Percentiles rank a stretch among this genome's conserved stretches.
Evolutionary conservation across 2,329 filamentous ascomycete species (phyloP).

Genomic region (Claviceps paspali): DNA sequence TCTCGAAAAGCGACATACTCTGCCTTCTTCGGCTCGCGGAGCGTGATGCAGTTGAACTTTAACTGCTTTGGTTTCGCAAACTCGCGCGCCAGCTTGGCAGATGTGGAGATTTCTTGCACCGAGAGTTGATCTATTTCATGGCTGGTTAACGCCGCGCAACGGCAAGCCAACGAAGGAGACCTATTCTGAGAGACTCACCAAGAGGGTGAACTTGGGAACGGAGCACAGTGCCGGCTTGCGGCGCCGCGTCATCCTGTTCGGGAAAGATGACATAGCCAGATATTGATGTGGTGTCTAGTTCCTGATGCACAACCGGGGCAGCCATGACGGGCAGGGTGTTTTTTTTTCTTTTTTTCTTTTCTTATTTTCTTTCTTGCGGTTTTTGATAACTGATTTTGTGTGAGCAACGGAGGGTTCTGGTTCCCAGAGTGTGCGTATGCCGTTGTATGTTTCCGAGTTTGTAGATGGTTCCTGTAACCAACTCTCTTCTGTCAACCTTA

Average conservation of each 20-base stretch:
- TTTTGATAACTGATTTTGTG: no score
- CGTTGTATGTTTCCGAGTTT: no score
- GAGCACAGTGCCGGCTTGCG: constrained; percentile 18
- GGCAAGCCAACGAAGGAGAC: no score
- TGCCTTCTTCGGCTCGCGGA: constrained; percentile 49
- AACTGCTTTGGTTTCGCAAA: constrained; percentile 16
- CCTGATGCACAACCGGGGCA: constrained; percentile 7
- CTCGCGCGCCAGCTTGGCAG: constrained; percentile 32
- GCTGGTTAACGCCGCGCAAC: no score
- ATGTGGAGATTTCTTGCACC: constrained; percentile 35
- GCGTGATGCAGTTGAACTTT: constrained; percentile 48
- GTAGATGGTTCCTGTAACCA: no score
- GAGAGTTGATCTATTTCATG: constrained; percentile 31
- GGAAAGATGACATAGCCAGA: constrained; percentile 30
- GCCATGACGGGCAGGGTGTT: constrained; percentile 10
- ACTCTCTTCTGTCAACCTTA: constrained; percentile 2
- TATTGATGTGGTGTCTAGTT: constrained; percentile 24
- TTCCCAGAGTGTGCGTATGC: no score
- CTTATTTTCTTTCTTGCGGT: no score
- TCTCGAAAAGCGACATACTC: constrained; percentile 45
- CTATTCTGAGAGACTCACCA: no score
- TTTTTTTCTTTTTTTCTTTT: no score
- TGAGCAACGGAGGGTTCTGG: no score
- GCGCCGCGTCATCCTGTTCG: constrained; percentile 23
- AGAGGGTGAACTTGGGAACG: constrained; percentile 21